Evolutionary conservation across 495 filamentous ascomycete genomes (phyloP).

Genomic region (Aspergillus diversus): DNA sequence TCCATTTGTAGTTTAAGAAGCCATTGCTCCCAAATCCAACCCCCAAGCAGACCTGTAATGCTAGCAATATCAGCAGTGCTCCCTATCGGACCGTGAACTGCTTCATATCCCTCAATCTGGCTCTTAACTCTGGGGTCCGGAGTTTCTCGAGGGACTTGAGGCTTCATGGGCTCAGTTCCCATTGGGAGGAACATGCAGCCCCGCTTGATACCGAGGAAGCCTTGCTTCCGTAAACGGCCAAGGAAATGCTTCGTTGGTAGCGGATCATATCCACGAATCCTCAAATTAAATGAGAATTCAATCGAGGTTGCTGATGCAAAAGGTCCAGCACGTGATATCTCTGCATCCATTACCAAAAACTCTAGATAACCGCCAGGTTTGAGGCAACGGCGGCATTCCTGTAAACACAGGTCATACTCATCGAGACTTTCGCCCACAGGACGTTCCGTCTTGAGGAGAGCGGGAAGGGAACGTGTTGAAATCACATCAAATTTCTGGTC

Average conservation of each 20-base stretch:
- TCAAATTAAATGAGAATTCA: constrained; percentile 87
- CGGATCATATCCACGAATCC: constrained; percentile 86
- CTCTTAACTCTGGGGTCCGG: constrained; percentile 58
- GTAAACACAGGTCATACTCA: constrained; percentile 84
- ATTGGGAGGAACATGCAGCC: constrained; percentile 91
- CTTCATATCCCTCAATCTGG: constrained; percentile 52
- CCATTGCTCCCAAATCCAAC: constrained; percentile 97
- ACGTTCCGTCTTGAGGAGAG: constrained; percentile 70
- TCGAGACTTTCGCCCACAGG: constrained; percentile 60
- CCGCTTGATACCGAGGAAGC: constrained; percentile 79
- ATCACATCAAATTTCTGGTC: constrained; percentile 90
- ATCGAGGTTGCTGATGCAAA: constrained; percentile 77
- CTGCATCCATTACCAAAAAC: constrained; percentile 85
- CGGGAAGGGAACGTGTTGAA: constrained; percentile 85
- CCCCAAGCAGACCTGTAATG: constrained; percentile 79
- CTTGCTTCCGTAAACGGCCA: constrained; percentile 67
- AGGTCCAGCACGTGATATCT: constrained; percentile 81
- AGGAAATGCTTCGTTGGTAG: constrained; percentile 79
- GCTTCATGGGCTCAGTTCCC: constrained; percentile 61
- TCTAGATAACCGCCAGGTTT: constrained; percentile 93
- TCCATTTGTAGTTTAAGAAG: constrained; percentile 83
- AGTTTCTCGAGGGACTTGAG: constrained; percentile 49
- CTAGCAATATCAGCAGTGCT: constrained; percentile 73
- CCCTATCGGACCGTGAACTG: constrained; percentile 71
- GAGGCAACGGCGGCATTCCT: constrained; percentile 85